Percentiles rank a stretch among this genome's conserved stretches.
phyloP scores from a whole-genome alignment of 1,284 basidiomycete species.

The Phylloporus sp. region DNA sequence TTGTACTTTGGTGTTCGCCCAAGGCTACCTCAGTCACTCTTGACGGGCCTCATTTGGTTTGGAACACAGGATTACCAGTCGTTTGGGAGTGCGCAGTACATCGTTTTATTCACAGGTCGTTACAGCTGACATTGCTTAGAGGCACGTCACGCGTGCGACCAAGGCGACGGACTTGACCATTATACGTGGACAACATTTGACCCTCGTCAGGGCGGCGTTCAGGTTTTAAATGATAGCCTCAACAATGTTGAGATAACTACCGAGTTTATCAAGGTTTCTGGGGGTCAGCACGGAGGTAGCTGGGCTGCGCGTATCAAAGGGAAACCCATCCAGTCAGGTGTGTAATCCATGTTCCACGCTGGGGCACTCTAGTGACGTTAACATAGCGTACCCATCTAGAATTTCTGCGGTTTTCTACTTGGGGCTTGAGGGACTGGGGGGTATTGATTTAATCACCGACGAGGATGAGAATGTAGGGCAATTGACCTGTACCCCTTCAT shows the following conservation, averaged over 20 bases:
- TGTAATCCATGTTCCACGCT: slow-evolving; percentile 29
- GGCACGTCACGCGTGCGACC: slow-evolving; percentile 89
- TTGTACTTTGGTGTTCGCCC: slow-evolving; percentile 93
- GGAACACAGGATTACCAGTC: slow-evolving; percentile 83
- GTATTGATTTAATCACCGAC: slow-evolving; percentile 78
- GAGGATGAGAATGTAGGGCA: slow-evolving; percentile 73
- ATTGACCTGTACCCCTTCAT: background rate
- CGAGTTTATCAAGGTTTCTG: slow-evolving; percentile 84
- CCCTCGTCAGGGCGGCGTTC: slow-evolving; percentile 82
- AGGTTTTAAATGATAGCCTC: slow-evolving; percentile 80
- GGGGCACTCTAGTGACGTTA: slow-evolving; percentile 12
- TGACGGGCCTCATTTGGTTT: slow-evolving; percentile 94
- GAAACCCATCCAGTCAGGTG: slow-evolving; percentile 75
- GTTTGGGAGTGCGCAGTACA: slow-evolving; percentile 60
- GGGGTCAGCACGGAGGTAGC: slow-evolving; percentile 82
- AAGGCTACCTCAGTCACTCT: slow-evolving; percentile 82
- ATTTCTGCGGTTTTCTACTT: slow-evolving; percentile 86
- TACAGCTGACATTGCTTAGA: slow-evolving; percentile 50
- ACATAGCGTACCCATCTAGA: slow-evolving; percentile 60
- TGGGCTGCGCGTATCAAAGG: slow-evolving; percentile 92
- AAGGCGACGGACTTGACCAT: slow-evolving; percentile 79
- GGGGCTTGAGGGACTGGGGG: slow-evolving; percentile 87
- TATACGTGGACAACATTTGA: slow-evolving; percentile 93
- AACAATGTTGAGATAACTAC: slow-evolving; percentile 90
- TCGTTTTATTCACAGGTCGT: slow-evolving; percentile 7